Base-by-base conservation (phyloP, 2,329 filamentous ascomycete species). In the Graphium sp. region DNA sequence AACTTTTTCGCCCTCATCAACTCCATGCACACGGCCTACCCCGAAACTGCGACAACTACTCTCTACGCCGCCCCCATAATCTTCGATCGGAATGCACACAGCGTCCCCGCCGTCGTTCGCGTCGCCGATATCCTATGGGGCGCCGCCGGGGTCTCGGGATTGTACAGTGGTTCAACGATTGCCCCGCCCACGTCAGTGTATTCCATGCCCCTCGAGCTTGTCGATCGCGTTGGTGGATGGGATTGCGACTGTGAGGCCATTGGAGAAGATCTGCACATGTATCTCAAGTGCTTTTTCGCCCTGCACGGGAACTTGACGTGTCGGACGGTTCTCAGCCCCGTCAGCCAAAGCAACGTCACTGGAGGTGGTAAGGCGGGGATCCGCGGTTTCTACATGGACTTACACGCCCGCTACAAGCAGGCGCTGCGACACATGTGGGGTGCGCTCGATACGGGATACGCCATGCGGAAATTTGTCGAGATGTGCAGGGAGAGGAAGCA, bases 361-460 rank as follows among this genome's bases (percentile, higher is more conserved):
- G 72, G 67, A 24, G 64, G 66, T 20, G 60, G 62, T 7, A 54
- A 49, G 22, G 53, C 57, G 36, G 68, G 69, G 11, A 32, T 69
- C 27, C 43, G 49, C 12, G 71, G 72, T 25, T 53, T 66, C 34
- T 45, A 62, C 26, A 55, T 59, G 23, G 74, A 77, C 35, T 58
- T 75, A 39, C 47, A 54, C 21, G 75, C 75, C 14, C 69, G 76
- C 14, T 81, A 80, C 46, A 73, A 69, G 47, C 76, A 82, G 50
- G 75, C 74, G 25, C 50, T 79, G 30, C 64, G 76, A 35, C 75
- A 81, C 50, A 81, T 81, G 75, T 81, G 75, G 75, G 75, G 75
- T 39, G 66, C 72, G 33, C 53, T 80, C 13, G 75, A 81, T 42
- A 72, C 68, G 11, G 75, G 75, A 3, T 80, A 66, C 39, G 66